Percentiles rank a stretch among this genome's conserved stretches.
Evolutionary conservation across 2,329 filamentous ascomycete genomes (phyloP).

Genomic region (Botrytis pseudocinerea): DNA sequence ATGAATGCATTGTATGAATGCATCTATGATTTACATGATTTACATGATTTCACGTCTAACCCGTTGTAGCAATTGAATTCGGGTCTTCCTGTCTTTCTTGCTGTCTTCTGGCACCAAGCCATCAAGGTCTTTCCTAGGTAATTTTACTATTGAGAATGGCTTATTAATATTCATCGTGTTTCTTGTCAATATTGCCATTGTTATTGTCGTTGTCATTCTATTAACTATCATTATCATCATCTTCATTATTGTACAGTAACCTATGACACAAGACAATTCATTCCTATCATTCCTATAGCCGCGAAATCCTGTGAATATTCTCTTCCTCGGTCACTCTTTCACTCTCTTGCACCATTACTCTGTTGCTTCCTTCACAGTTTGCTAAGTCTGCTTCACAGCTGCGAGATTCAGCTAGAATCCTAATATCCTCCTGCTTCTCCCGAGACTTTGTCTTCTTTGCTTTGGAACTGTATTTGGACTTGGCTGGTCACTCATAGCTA

Average conservation of each 20-base stretch:
- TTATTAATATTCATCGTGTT: not conserved
- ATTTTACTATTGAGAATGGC: not conserved
- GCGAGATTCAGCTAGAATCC: not conserved
- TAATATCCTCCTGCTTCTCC: not conserved
- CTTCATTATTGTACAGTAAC: not conserved
- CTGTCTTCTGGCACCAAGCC: not conserved
- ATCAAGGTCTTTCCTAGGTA: not conserved
- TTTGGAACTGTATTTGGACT: too few relatives aligned
- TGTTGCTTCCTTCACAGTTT: not conserved
- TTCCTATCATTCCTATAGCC: slow-evolving; percentile 2
- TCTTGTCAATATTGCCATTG: too few relatives aligned
- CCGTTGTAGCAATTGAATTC: not conserved
- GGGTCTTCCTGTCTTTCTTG: not conserved
- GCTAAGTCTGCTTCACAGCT: not conserved
- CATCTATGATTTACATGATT: not conserved
- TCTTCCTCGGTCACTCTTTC: not conserved
- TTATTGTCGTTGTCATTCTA: not conserved
- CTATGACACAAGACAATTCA: not conserved
- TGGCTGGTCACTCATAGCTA: not conserved
- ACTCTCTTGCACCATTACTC: not conserved
- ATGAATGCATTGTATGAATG: not conserved
- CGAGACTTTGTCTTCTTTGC: not conserved
- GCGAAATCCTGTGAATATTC: not conserved
- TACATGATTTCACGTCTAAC: not conserved
- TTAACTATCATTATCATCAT: not conserved